phyloP scores from a whole-genome alignment of 2,329 filamentous ascomycete genomes.

The Lasiodiplodia citricola region DNA sequence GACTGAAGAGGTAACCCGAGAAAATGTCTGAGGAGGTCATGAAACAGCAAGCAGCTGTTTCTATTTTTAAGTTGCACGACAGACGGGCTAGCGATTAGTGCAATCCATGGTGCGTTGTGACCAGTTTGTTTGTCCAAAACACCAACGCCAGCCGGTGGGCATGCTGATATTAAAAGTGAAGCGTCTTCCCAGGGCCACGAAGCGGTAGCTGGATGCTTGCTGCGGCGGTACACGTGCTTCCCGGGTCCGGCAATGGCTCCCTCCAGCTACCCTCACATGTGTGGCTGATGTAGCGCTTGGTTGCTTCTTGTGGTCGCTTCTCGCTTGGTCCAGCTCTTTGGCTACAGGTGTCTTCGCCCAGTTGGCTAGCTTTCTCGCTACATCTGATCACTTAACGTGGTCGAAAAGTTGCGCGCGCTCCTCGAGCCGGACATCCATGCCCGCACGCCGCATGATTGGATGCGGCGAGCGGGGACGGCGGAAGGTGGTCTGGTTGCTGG shows the following conservation, averaged over 20 bases:
- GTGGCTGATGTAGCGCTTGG: too few species aligned
- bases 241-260: too few species aligned
- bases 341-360: background rate
- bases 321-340: background rate
- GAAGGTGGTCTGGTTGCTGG: background rate
- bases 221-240: too few species aligned
- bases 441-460: background rate
- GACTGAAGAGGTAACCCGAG: background rate
- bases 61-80: background rate
- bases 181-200: too few species aligned
- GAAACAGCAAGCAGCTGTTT: background rate
- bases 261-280: too few species aligned
- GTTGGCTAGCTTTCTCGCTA: background rate
- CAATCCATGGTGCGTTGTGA: background rate
- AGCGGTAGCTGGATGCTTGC: too few species aligned
- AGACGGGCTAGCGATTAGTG: background rate
- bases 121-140: background rate
- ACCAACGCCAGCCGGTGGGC: background rate
- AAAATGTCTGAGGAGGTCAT: background rate
- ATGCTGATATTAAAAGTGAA: too few species aligned
- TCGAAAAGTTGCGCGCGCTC: background rate
- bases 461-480: background rate
- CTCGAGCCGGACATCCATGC: background rate
- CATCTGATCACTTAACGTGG: background rate
- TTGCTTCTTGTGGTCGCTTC: background rate